Evolutionary conservation across 805 yeast species (phyloP).

Genomic region (Pichia thaimueangensis): DNA sequence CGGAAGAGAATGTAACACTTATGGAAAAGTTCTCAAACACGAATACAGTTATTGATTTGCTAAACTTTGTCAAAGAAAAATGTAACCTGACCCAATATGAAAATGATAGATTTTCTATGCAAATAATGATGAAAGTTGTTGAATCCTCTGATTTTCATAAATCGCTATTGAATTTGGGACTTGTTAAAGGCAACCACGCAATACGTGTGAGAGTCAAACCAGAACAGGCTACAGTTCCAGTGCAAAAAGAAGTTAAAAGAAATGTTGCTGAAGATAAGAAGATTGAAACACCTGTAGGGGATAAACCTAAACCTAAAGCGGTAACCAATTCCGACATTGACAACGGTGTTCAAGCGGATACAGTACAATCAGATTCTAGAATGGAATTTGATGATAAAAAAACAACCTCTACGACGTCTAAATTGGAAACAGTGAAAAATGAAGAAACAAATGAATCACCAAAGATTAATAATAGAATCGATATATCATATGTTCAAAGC

Average conservation of each 20-base stretch:
- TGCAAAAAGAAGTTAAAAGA: background rate
- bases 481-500: background rate
- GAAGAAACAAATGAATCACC: too few species aligned
- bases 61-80: background rate
- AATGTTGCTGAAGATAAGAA: background rate
- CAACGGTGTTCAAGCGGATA: too few species aligned
- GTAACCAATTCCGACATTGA: too few species aligned
- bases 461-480: background rate
- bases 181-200: conserved; percentile 5
- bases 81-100: too few species aligned
- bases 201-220: background rate
- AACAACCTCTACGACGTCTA: too few species aligned
- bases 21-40: background rate
- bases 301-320: too few species aligned
- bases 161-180: background rate
- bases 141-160: background rate
- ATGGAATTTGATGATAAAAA: too few species aligned
- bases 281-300: background rate
- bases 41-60: background rate
- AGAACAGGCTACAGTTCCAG: background rate
- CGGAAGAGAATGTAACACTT: background rate
- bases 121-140: conserved; percentile 1
- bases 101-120: background rate
- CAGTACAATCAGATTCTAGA: too few species aligned
- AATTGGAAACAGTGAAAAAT: too few species aligned